These are phyloP conservation scores for Parastagonospora nodorum DNA, from an alignment of 2,329 filamentous ascomycete species.

Conservation along the genomic window DNA sequence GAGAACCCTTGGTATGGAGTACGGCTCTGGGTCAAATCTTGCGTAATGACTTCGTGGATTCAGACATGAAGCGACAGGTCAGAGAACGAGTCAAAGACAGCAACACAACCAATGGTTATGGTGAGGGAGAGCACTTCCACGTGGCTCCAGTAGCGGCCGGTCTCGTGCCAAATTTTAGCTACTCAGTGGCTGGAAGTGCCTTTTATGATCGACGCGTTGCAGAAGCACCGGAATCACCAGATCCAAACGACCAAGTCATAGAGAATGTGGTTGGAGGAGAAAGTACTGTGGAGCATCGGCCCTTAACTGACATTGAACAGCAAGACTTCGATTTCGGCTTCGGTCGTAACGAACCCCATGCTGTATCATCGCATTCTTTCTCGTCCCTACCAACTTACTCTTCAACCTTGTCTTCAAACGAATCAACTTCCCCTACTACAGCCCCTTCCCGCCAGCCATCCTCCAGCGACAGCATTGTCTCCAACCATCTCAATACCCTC, in stretches of 20 bases:
- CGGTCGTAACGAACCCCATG: not conserved
- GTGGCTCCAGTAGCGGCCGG: constrained; percentile 5
- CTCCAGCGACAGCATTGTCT: not conserved
- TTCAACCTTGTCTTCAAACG: not conserved
- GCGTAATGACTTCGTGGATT: constrained; percentile 4
- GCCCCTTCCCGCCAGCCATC: not conserved
- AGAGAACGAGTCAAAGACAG: constrained; percentile 1
- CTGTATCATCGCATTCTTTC: not conserved
- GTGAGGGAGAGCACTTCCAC: not conserved
- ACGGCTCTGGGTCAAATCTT: constrained; percentile 13
- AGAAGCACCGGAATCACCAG: not conserved
- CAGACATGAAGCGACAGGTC: constrained; percentile 6
- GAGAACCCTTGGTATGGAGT: constrained; percentile 14
- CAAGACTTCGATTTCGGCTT: not conserved
- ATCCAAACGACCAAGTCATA: not conserved
- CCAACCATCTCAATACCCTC: constrained; percentile 10
- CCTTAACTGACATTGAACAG: not conserved
- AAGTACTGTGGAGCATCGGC: not conserved
- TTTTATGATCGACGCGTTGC: constrained; percentile 14
- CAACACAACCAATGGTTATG: not conserved
- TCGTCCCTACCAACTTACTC: not conserved
- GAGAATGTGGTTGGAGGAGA: not conserved
- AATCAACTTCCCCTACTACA: not conserved
- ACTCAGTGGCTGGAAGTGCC: constrained; percentile 13
- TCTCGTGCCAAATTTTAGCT: constrained; percentile 33